Evolutionary conservation across 2,329 filamentous ascomycete genomes (phyloP).

Genomic region (Colletotrichum cordylinicola): DNA sequence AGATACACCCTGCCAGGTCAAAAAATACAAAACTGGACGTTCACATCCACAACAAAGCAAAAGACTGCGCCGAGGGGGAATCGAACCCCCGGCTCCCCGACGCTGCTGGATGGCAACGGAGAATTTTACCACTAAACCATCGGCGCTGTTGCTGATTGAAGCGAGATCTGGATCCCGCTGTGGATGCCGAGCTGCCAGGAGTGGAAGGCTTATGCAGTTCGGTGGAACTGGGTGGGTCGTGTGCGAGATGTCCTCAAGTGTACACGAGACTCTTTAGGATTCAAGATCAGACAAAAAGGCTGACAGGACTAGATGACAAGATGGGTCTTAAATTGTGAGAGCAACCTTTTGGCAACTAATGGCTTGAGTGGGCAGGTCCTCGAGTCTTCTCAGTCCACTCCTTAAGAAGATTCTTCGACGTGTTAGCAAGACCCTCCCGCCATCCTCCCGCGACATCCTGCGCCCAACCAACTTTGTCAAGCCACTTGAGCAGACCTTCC

Average conservation of each 20-base stretch:
- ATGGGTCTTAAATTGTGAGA: background rate
- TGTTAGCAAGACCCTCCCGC: constrained; percentile 39
- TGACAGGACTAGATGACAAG: background rate
- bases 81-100: background rate
- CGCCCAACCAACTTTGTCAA: constrained; percentile 35
- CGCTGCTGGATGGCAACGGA: background rate
- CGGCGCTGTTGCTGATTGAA: background rate
- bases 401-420: constrained; percentile 25
- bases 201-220: background rate
- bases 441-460: constrained; percentile 44
- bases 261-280: background rate
- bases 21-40: background rate
- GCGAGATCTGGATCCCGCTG: accelerated
- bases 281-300: background rate
- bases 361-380: background rate
- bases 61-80: background rate
- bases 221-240: background rate
- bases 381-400: background rate
- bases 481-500: constrained; percentile 49
- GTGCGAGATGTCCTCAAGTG: background rate
- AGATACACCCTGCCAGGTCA: background rate
- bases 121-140: background rate
- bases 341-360: background rate
- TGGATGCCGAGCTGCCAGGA: accelerated
- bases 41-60: accelerated